Percentiles rank a stretch among this genome's conserved stretches.
Conservation (phyloP, 2,329 filamentous ascomycete genomes). For the Xylariaceae sp. region DNA sequence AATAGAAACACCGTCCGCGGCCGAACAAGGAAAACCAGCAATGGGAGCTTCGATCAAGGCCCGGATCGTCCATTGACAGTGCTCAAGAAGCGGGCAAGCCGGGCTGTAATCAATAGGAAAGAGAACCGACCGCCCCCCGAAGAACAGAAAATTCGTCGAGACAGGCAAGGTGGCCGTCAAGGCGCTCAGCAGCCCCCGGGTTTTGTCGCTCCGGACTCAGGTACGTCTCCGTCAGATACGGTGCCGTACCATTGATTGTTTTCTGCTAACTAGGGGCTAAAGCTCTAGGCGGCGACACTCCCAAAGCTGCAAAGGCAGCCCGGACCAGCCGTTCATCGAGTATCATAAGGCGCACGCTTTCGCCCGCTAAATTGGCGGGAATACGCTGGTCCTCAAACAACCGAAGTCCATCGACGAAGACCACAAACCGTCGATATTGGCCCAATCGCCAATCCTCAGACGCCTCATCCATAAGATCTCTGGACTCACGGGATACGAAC, state of each 20-base stretch:
- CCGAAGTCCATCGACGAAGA: conserved; percentile 16
- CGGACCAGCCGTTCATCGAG: conserved; percentile 12
- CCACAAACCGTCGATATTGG: conserved; percentile 11
- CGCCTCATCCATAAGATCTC: conserved; percentile 8
- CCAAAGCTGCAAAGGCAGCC: conserved; percentile 1
- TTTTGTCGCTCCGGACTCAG: not conserved
- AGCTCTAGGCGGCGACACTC: not conserved
- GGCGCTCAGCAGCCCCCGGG: too few relatives aligned
- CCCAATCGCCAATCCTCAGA: conserved; percentile 12
- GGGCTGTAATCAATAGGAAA: too few relatives aligned
- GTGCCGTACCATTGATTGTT: not conserved
- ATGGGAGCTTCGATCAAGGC: conserved; percentile 13
- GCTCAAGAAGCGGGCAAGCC: conserved; percentile 15
- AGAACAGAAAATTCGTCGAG: too few relatives aligned
- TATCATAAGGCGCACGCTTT: conserved; percentile 7
- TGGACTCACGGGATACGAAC: conserved; percentile 1
- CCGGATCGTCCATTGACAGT: conserved; percentile 19
- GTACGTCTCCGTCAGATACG: not conserved
- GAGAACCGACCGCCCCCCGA: too few relatives aligned
- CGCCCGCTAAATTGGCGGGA: conserved; percentile 13
- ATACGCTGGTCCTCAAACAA: conserved; percentile 19
- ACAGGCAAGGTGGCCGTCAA: too few relatives aligned
- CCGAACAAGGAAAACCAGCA: conserved; percentile 15
- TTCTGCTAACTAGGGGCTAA: not conserved
- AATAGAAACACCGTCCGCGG: conserved; percentile 14